A percentile compares a stretch with the other conserved stretches of the same genome.
These are phyloP conservation scores for Diplodia seriata DNA, from an alignment of 2,329 filamentous ascomycete species.

Conservation along the genomic window DNA sequence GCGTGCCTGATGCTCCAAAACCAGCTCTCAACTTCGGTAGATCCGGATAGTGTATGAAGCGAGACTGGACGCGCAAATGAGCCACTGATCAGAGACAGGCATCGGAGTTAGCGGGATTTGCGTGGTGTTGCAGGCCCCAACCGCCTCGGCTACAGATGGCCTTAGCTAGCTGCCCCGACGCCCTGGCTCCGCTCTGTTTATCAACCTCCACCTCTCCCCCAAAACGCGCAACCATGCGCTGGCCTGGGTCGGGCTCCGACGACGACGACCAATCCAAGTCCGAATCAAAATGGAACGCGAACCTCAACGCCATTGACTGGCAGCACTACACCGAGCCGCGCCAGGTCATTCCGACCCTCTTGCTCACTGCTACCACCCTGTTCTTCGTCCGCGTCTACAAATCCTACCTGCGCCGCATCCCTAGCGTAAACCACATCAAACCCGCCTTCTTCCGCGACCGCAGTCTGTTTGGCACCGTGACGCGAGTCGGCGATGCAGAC, in stretches of 20 bases:
- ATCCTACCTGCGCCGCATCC: slow-evolving; percentile 80
- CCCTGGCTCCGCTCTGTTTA: slow-evolving; percentile 13
- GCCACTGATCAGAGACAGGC: background rate
- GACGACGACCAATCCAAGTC: slow-evolving; percentile 41
- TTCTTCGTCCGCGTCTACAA: slow-evolving; percentile 67
- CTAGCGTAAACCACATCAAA: slow-evolving; percentile 75
- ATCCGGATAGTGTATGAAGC: background rate
- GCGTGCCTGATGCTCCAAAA: background rate
- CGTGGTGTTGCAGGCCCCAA: too few species aligned
- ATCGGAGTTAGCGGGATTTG: background rate
- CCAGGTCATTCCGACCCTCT: slow-evolving; percentile 61
- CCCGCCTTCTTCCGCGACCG: slow-evolving; percentile 76
- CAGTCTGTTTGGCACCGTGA: slow-evolving; percentile 84
- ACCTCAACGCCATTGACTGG: slow-evolving; percentile 53
- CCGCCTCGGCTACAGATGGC: slow-evolving; percentile 27
- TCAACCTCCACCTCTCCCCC: slow-evolving; percentile 14
- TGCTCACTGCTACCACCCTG: slow-evolving; percentile 64
- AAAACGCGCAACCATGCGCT: slow-evolving; percentile 47
- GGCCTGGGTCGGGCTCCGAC: slow-evolving; percentile 47
- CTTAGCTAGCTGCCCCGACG: slow-evolving; percentile 1
- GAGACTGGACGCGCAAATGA: background rate
- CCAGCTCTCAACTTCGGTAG: too few species aligned
- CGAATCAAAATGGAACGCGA: slow-evolving; percentile 50
- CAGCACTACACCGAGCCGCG: slow-evolving; percentile 61
- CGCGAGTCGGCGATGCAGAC: slow-evolving; percentile 94